Percentiles rank a stretch among this genome's conserved stretches.
Evolutionary conservation across 1,139 yeast species (phyloP).

Genomic region (Lodderomyces margitis): DNA sequence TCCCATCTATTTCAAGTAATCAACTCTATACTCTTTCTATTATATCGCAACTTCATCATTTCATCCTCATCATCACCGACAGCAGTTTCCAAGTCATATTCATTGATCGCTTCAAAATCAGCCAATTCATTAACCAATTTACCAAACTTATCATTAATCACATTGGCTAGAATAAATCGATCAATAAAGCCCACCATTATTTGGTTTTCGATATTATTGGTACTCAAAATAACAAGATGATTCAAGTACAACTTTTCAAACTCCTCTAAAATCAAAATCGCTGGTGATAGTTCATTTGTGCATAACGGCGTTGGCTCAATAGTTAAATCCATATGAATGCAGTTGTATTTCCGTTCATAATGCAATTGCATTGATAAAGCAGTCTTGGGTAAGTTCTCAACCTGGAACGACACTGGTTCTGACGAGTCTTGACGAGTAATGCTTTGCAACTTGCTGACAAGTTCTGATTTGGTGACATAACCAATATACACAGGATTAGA

Average conservation of each 20-base stretch:
- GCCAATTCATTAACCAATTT: constrained; percentile 19
- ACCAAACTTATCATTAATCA: constrained; percentile 31
- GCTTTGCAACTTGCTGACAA: constrained; percentile 17
- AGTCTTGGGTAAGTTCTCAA: constrained; percentile 18
- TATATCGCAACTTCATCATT: constrained; percentile 14
- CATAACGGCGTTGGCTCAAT: constrained; percentile 23
- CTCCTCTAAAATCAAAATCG: constrained; percentile 35
- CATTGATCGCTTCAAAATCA: constrained; percentile 12
- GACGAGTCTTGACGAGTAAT: constrained; percentile 12
- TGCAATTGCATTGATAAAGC: constrained; percentile 27
- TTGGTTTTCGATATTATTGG: constrained; percentile 17
- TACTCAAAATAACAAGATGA: constrained; percentile 29
- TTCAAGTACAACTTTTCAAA: constrained; percentile 44
- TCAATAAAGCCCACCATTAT: constrained; percentile 41
- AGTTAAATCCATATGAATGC: constrained; percentile 18
- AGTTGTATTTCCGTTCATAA: constrained; percentile 20
- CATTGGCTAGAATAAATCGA: constrained; percentile 33
- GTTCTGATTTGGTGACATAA: constrained; percentile 32
- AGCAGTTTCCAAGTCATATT: constrained; percentile 19
- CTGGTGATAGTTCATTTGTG: constrained; percentile 34
- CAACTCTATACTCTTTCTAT: constrained; percentile 28
- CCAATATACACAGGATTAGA: constrained; percentile 33
- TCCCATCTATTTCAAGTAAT: constrained; percentile 20
- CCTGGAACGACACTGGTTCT: constrained; percentile 24
- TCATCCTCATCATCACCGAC: constrained; percentile 10